phyloP scores from a whole-genome alignment of 306 rosid species.

The Acacia acuminata region DNA sequence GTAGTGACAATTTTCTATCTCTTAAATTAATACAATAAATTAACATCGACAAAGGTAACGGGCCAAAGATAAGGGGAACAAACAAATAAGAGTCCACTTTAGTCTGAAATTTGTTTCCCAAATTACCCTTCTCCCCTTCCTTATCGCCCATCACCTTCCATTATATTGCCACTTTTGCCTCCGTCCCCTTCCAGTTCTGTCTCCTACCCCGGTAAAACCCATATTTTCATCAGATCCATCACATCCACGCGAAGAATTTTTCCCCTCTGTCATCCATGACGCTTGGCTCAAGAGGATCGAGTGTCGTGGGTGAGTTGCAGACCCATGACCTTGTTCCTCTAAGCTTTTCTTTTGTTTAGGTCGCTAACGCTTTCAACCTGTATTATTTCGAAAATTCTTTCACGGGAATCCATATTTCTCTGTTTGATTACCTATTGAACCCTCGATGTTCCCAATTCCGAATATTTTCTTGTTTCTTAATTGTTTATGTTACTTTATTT shows the following conservation, averaged over 20 bases:
- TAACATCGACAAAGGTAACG: slow-evolving; percentile 18
- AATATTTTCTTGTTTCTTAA: not conserved
- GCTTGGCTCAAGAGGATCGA: slow-evolving; percentile 77
- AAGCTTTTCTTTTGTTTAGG: not conserved
- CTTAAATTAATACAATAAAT: not conserved
- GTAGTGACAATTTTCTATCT: too few relatives aligned
- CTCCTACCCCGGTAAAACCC: not conserved
- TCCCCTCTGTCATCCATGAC: slow-evolving; percentile 55
- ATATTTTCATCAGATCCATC: slow-evolving; percentile 49
- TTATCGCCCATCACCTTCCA: not conserved
- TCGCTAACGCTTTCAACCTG: not conserved
- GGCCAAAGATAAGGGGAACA: not conserved
- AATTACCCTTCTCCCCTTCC: not conserved
- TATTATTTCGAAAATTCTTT: not conserved
- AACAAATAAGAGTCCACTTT: not conserved
- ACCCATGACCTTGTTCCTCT: not conserved
- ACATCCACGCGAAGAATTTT: slow-evolving; percentile 7
- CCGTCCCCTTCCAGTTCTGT: not conserved
- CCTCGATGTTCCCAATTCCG: not conserved
- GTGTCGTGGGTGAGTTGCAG: slow-evolving; percentile 68
- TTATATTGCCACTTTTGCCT: slow-evolving; percentile 37
- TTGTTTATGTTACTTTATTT: not conserved
- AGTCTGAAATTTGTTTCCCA: not conserved
- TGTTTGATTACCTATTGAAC: slow-evolving; percentile 8
- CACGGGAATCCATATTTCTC: slow-evolving; percentile 12